phyloP scores from a whole-genome alignment of 106 monocot genomes.

The Apostasia shenzhenica region DNA sequence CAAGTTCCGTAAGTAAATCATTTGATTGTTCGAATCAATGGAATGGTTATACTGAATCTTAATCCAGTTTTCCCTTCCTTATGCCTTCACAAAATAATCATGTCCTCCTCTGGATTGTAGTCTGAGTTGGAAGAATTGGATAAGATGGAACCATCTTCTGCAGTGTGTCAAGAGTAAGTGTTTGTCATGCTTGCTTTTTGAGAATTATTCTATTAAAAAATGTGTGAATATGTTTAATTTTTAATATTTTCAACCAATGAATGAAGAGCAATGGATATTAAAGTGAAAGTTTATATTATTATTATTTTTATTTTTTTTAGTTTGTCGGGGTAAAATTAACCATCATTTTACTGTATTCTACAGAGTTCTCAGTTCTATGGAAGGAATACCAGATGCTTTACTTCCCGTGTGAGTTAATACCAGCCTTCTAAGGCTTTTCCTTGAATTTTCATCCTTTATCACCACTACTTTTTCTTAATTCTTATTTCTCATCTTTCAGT shows the following conservation, averaged over 20 bases:
- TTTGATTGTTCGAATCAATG: no score
- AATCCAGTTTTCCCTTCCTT: no score
- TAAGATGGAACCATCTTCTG: slow-evolving; percentile 11
- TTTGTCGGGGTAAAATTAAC: not conserved
- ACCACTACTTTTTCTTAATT: not conserved
- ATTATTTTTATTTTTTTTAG: not conserved
- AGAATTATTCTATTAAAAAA: no score
- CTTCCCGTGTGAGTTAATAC: slow-evolving; percentile 5
- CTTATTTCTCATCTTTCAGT: not conserved
- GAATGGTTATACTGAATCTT: no score
- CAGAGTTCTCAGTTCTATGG: slow-evolving; percentile 7
- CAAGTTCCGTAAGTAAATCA: no score
- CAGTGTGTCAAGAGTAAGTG: slow-evolving; percentile 8
- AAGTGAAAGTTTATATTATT: no score
- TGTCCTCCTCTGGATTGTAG: not conserved
- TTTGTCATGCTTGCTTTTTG: not conserved
- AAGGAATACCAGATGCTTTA: slow-evolving; percentile 7
- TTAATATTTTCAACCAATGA: no score
- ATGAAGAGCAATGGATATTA: no score
- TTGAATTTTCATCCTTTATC: not conserved
- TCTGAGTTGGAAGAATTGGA: slow-evolving; percentile 10
- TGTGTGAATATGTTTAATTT: no score
- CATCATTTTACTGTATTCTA: not conserved
- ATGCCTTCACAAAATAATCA: no score
- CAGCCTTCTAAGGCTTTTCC: not conserved